Conservation (phyloP, 2,329 filamentous ascomycete genomes). For the Penicillium sp. region DNA sequence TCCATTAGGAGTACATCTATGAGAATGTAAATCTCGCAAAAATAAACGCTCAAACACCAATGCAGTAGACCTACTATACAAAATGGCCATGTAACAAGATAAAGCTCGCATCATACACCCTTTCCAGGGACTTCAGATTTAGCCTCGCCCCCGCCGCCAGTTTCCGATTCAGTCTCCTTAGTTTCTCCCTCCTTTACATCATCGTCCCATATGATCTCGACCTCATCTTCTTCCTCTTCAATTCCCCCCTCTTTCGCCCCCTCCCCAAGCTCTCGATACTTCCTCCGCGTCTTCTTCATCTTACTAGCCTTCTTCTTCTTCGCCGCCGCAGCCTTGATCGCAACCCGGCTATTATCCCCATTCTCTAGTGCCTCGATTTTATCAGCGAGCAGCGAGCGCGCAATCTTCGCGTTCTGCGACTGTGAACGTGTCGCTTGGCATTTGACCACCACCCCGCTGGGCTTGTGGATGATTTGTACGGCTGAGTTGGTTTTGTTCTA, state of each 20-base stretch:
- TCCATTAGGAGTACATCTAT: neutral
- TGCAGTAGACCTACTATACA: neutral
- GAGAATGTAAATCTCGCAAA: neutral
- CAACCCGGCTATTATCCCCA: constrained; percentile 65
- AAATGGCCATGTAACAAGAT: neutral
- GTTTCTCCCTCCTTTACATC: constrained; percentile 8
- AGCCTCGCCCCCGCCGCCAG: neutral
- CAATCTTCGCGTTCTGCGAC: constrained; percentile 77
- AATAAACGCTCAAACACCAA: neutral
- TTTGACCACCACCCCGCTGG: constrained; percentile 88
- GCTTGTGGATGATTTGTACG: constrained; percentile 81
- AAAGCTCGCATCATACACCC: neutral
- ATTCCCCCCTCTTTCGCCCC: constrained; percentile 17
- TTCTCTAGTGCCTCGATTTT: constrained; percentile 65
- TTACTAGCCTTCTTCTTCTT: constrained; percentile 48
- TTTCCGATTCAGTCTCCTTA: neutral
- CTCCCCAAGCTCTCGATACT: constrained; percentile 36
- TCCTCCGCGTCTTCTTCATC: constrained; percentile 38
- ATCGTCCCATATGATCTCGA: constrained; percentile 7
- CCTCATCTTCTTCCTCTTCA: constrained; percentile 11
- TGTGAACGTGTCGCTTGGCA: constrained; percentile 83
- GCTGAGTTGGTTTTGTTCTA: constrained; percentile 93
- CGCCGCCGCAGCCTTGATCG: constrained; percentile 76
- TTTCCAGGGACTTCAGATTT: neutral
- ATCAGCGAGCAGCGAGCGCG: constrained; percentile 66